A percentile compares a stretch with the other conserved stretches of the same genome.
Evolutionary conservation across 2,329 filamentous ascomycete genomes (phyloP).

Genomic region (Botryosphaeria dothidea): DNA sequence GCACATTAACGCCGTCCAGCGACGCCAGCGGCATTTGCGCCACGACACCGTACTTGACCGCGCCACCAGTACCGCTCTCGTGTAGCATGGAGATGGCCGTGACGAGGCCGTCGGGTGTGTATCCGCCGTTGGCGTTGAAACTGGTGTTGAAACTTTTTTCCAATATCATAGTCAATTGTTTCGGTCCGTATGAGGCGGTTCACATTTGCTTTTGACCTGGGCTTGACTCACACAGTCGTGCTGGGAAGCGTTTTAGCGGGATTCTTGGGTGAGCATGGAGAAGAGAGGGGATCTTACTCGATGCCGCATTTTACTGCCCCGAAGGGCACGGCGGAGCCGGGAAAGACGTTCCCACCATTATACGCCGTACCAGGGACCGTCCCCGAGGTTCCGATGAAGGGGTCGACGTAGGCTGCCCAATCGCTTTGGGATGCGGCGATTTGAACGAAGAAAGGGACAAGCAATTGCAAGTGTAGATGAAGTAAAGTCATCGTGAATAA

Average conservation of each 20-base stretch:
- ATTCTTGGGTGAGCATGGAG: background rate
- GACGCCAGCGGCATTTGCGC: constrained; percentile 53
- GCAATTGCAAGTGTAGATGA: background rate
- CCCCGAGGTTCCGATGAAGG: constrained; percentile 53
- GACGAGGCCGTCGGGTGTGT: constrained; percentile 38
- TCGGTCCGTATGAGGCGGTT: too few relatives aligned
- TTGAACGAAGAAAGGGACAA: background rate
- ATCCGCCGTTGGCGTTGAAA: constrained; percentile 33
- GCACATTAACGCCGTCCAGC: constrained; percentile 38
- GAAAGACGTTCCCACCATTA: constrained; percentile 38
- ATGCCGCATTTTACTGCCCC: constrained; percentile 39
- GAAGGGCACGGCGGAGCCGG: constrained; percentile 35
- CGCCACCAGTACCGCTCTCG: constrained; percentile 59
- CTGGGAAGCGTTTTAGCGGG: background rate
- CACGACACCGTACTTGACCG: constrained; percentile 69
- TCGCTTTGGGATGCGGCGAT: constrained; percentile 23
- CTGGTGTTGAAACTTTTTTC: constrained; percentile 1
- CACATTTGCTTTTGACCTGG: background rate
- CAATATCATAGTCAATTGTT: background rate
- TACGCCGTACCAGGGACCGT: constrained; percentile 46
- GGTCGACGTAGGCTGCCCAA: constrained; percentile 50
- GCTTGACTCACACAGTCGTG: constrained; percentile 9
- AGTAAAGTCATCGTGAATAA: background rate
- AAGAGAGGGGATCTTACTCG: constrained; percentile 26
- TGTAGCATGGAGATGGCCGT: constrained; percentile 39